Evolutionary conservation across 2,329 filamentous ascomycete genomes (phyloP).

Genomic region (Eurotiales sp.): DNA sequence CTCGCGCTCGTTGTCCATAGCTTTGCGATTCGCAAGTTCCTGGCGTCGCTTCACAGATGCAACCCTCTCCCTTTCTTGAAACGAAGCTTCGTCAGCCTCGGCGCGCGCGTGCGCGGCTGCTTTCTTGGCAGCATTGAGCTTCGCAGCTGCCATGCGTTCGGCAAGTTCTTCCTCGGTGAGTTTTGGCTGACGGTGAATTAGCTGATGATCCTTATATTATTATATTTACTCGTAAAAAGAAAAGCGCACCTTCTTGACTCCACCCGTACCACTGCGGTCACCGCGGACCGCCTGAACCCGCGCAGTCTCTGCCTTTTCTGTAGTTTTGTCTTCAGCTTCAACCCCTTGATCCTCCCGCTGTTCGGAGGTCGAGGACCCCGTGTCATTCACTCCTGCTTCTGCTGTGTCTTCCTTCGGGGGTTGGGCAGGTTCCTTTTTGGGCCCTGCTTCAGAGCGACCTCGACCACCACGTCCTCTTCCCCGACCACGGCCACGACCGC

Average conservation of each 20-base stretch:
- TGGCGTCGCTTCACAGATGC: conserved; percentile 54
- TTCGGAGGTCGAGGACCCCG: conserved; percentile 12
- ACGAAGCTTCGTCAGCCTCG: conserved; percentile 64
- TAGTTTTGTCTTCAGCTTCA: conserved; percentile 18
- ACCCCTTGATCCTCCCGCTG: conserved; percentile 16
- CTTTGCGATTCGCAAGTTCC: conserved; percentile 48
- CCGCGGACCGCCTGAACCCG: conserved; percentile 49
- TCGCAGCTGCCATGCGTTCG: conserved; percentile 58
- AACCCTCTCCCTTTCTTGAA: conserved; percentile 60
- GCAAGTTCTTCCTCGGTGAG: conserved; percentile 63
- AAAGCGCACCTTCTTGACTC: conserved; percentile 43
- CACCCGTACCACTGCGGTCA: conserved; percentile 53
- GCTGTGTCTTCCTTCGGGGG: conserved; percentile 17
- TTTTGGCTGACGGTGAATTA: conserved; percentile 48
- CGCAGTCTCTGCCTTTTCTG: conserved; percentile 19
- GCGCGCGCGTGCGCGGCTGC: conserved; percentile 60
- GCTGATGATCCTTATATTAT: neutral
- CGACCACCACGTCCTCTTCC: conserved; percentile 7
- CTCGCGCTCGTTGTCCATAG: conserved; percentile 62
- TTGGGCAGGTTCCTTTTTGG: conserved; percentile 12
- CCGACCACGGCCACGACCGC: conserved; percentile 9
- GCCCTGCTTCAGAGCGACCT: conserved; percentile 3
- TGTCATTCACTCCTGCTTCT: conserved; percentile 26
- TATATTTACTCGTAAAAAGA: neutral
- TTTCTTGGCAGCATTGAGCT: conserved; percentile 58